Percentiles rank a stretch among this genome's conserved stretches.
Conservation (phyloP, 345 rosid species). For the Noccaea bulbosa region DNA sequence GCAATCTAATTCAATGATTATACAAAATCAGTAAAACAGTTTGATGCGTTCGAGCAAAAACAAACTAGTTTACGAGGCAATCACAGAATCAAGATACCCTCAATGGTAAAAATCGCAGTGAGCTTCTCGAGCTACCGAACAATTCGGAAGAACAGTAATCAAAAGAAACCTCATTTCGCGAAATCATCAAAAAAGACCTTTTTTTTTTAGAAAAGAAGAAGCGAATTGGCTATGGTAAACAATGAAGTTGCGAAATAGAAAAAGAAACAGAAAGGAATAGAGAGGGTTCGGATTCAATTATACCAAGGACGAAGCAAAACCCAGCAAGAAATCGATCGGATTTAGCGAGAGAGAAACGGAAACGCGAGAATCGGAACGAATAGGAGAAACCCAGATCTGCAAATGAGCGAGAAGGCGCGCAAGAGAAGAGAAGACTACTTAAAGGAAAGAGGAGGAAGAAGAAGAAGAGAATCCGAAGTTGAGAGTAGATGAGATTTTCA, state of each 20-base stretch:
- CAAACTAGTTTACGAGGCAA: not conserved
- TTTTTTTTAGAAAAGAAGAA: too few species aligned
- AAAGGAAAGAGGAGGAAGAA: not conserved
- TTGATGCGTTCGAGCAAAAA: not conserved
- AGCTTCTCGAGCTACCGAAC: not conserved
- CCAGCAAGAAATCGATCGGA: constrained; percentile 18
- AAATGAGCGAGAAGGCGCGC: not conserved
- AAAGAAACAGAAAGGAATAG: not conserved
- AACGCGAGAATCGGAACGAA: too few species aligned
- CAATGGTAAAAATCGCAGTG: not conserved
- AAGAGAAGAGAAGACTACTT: not conserved
- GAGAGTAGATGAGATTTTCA: not conserved
- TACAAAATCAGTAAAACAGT: not conserved
- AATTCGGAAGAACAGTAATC: not conserved
- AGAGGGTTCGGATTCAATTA: not conserved
- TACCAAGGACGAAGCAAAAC: constrained; percentile 25
- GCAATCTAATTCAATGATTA: too few species aligned
- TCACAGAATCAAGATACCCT: not conserved
- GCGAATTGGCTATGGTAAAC: too few species aligned
- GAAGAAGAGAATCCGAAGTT: not conserved
- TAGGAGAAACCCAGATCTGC: not conserved
- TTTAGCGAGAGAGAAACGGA: not conserved
- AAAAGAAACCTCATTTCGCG: not conserved
- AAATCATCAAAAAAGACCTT: not conserved
- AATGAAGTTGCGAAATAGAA: not conserved